Conservation (phyloP, 208 protist species). For the Crithidia brevicula region DNA sequence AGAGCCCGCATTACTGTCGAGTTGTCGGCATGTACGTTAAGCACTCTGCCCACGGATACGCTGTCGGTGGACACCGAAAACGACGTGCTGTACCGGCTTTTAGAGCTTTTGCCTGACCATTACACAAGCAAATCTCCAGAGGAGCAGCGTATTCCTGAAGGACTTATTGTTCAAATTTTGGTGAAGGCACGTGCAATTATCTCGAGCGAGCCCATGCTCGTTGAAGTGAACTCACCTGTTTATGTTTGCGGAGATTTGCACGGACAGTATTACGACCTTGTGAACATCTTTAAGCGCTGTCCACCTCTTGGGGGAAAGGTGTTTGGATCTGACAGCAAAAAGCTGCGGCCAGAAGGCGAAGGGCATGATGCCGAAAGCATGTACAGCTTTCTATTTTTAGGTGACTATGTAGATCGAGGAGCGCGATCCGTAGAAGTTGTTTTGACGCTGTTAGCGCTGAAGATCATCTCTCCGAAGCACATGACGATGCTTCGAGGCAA, state of each 20-base stretch:
- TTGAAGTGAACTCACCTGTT: conserved; percentile 84
- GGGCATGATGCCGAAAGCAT: conserved; percentile 31
- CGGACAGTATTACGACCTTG: conserved; percentile 97
- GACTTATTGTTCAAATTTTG: conserved; percentile 69
- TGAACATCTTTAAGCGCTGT: conserved; percentile 95
- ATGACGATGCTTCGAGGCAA: conserved; percentile 99
- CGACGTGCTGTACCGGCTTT: conserved; percentile 76
- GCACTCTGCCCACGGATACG: conserved; percentile 62
- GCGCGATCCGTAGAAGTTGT: conserved; percentile 97
- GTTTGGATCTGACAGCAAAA: conserved; percentile 35
- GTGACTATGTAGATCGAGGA: conserved; percentile 98
- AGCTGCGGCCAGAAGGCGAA: conserved; percentile 1
- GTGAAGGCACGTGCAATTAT: conserved; percentile 62
- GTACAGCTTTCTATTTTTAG: conserved; percentile 94
- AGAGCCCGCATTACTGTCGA: conserved; percentile 32
- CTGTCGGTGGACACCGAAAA: conserved; percentile 64
- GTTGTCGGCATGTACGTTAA: conserved; percentile 51
- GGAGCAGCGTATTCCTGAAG: conserved; percentile 76
- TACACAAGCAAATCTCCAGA: conserved; percentile 56
- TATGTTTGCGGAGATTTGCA: conserved; percentile 99
- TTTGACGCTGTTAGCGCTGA: conserved; percentile 93
- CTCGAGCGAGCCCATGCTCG: conserved; percentile 65
- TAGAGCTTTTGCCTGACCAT: conserved; percentile 68
- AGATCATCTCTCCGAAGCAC: conserved; percentile 97
- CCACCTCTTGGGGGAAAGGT: conserved; percentile 59